These are phyloP conservation scores for Mycena capillaripes DNA, from an alignment of 768 basidiomycete genomes.

Conservation along the genomic window DNA sequence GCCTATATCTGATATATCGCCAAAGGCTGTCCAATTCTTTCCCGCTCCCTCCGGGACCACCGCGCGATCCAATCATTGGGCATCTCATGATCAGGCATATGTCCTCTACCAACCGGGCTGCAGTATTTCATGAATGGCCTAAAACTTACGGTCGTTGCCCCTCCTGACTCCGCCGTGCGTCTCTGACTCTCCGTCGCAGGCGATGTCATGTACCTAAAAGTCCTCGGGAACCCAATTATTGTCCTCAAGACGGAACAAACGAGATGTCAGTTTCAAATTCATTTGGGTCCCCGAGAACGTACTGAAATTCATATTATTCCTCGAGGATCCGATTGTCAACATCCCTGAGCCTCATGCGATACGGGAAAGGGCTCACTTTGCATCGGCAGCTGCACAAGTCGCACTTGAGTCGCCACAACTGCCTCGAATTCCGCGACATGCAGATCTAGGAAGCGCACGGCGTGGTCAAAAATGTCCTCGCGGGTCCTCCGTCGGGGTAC, in stretches of 20 bases:
- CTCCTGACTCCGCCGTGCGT: not conserved
- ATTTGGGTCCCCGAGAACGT: not conserved
- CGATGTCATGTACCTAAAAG: constrained; percentile 22
- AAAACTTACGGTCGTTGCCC: constrained; percentile 49
- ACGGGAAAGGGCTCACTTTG: constrained; percentile 40
- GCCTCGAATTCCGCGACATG: constrained; percentile 42
- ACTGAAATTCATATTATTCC: not conserved
- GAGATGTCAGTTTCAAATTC: constrained; percentile 22
- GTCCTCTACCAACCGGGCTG: constrained; percentile 44
- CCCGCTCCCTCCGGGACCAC: constrained; percentile 50
- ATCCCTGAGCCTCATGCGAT: constrained; percentile 39
- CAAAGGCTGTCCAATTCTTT: constrained; percentile 1
- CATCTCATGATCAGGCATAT: constrained; percentile 52
- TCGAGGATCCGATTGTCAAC: constrained; percentile 38
- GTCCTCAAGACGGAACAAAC: constrained; percentile 42
- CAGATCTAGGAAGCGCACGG: constrained; percentile 48
- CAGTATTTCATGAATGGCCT: constrained; percentile 47
- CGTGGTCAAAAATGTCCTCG: constrained; percentile 48
- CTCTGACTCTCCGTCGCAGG: constrained; percentile 9
- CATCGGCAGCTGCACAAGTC: constrained; percentile 40
- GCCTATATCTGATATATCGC: constrained; percentile 9
- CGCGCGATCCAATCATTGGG: constrained; percentile 53
- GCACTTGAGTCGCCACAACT: constrained; percentile 38
- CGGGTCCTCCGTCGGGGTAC: constrained; percentile 31
- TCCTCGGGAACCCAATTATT: constrained; percentile 44